Evolutionary conservation across 495 filamentous ascomycete genomes (phyloP).

Genomic region (Sporormia fimetaria): DNA sequence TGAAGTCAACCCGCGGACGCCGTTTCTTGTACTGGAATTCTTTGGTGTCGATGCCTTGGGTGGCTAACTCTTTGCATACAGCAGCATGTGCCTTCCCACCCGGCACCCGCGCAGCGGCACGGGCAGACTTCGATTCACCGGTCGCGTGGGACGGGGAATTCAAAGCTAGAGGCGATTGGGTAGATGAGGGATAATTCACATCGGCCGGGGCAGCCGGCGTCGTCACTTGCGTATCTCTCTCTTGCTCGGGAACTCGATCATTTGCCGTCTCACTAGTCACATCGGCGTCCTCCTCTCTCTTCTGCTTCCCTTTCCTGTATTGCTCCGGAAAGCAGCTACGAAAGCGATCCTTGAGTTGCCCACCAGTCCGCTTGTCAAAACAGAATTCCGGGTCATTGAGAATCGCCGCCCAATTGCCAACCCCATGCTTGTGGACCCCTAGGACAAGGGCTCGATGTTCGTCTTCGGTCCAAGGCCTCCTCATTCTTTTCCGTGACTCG

Average conservation of each 20-base stretch:
- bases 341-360: slow-evolving; percentile 78
- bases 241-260: slow-evolving; percentile 8
- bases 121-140: too few species aligned
- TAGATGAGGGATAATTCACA: too few species aligned
- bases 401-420: slow-evolving; percentile 82
- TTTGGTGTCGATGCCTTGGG: slow-evolving; percentile 46
- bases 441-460: slow-evolving; percentile 67
- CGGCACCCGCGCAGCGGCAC: slow-evolving; percentile 45
- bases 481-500: slow-evolving; percentile 14
- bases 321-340: slow-evolving; percentile 59
- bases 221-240: too few species aligned
- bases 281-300: slow-evolving; percentile 3
- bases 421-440: slow-evolving; percentile 69
- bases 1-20: slow-evolving; percentile 49
- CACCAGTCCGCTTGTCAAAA: slow-evolving; percentile 64
- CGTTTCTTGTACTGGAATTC: slow-evolving; percentile 45
- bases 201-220: too few species aligned
- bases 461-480: slow-evolving; percentile 60
- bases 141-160: too few species aligned
- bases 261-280: neutral
- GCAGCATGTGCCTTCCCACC: too few species aligned
- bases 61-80: too few species aligned
- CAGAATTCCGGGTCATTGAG: slow-evolving; percentile 59
- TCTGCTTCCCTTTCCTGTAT: slow-evolving; percentile 7
- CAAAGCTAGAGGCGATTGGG: too few species aligned